Base-by-base conservation (phyloP, 2,329 filamentous ascomycete genomes). In the Botryosphaeria dothidea region DNA sequence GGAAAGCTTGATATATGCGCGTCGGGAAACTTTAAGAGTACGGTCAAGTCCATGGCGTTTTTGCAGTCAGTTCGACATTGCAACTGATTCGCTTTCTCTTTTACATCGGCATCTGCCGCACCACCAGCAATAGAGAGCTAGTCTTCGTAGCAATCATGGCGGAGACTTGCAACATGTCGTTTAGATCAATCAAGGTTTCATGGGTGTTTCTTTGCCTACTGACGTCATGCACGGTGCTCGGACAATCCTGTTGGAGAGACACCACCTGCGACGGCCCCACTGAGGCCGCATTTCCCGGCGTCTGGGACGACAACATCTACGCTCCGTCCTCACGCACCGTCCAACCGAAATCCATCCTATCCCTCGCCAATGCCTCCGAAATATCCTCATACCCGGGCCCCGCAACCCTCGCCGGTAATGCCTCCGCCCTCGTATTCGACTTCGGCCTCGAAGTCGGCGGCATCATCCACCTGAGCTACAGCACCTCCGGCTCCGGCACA, bases 401-500 rank as follows among this genome's bases (percentile, higher is more conserved):
- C 0, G 36, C 36, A 5, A 70, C 68, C 1, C 71, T 84, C 4
- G 67, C 68, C 8, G 78, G 79, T 11, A 85, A 86, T 69, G 83
- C 82, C 11, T 84, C 83, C 3, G 77, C 79, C n/a, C 71, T 85
- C 1, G 81, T 87, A 1, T 85, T 86, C 65, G 86, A 88, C 71
- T 88, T 88, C 70, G 85, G 85, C 3, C 77, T 81, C 25, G 84
- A 87, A 70, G 84, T 88, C 4, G 85, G 85, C 41, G 86, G 86
- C 4, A 81, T 87, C 64, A 74, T 84, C 4, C 81, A 80, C 3
- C 68, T 88, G n/a, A 73, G 79, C 9, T 88, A 85, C 69, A 77
- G 75, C 3, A 74, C 80, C 4, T 77, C 76, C 11, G 77, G 78
- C 4, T 77, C 76, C 13, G 77, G 78, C 2, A 27, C 75, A 15